Percentiles rank a stretch among this genome's conserved stretches.
phyloP scores from a whole-genome alignment of 805 yeast species.

The Candida ortonii region DNA sequence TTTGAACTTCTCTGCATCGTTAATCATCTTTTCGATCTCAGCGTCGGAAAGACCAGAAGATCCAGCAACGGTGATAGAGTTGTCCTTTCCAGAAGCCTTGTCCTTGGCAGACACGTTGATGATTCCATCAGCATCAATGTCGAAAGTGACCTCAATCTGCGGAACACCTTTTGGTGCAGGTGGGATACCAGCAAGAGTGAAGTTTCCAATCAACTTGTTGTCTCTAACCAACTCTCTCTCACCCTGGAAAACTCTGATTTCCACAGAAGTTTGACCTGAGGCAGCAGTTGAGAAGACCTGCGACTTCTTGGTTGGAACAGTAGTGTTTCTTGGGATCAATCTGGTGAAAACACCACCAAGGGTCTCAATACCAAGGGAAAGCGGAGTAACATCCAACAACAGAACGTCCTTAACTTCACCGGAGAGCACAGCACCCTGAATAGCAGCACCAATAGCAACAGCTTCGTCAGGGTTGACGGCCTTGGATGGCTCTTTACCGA shows the following conservation, averaged over 20 bases:
- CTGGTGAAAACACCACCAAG: slow-evolving; percentile 97
- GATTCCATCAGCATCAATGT: slow-evolving; percentile 93
- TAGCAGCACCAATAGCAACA: slow-evolving; percentile 89
- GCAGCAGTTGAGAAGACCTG: slow-evolving; percentile 96
- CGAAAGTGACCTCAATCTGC: slow-evolving; percentile 91
- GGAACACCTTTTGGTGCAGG: slow-evolving; percentile 96
- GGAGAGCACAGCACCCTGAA: slow-evolving; percentile 82
- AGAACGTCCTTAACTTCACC: slow-evolving; percentile 81
- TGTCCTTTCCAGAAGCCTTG: slow-evolving; percentile 73
- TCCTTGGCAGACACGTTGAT: slow-evolving; percentile 81
- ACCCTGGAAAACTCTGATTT: slow-evolving; percentile 98
- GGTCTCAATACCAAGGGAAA: slow-evolving; percentile 94
- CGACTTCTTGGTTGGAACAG: slow-evolving; percentile 94
- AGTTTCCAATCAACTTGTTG: slow-evolving; percentile 96
- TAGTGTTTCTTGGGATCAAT: slow-evolving; percentile 88
- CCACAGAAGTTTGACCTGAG: slow-evolving; percentile 94
- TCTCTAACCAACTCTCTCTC: slow-evolving; percentile 98
- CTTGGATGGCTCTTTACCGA: slow-evolving; percentile 64
- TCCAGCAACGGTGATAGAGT: slow-evolving; percentile 70
- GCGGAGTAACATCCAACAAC: slow-evolving; percentile 78
- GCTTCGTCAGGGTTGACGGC: slow-evolving; percentile 89
- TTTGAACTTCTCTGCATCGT: slow-evolving; percentile 63
- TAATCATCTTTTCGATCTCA: slow-evolving; percentile 60
- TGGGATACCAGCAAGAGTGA: slow-evolving; percentile 91
- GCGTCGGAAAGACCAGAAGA: slow-evolving; percentile 67